Conservation (phyloP, 345 rosid genomes). For the Sapria himalayana region DNA sequence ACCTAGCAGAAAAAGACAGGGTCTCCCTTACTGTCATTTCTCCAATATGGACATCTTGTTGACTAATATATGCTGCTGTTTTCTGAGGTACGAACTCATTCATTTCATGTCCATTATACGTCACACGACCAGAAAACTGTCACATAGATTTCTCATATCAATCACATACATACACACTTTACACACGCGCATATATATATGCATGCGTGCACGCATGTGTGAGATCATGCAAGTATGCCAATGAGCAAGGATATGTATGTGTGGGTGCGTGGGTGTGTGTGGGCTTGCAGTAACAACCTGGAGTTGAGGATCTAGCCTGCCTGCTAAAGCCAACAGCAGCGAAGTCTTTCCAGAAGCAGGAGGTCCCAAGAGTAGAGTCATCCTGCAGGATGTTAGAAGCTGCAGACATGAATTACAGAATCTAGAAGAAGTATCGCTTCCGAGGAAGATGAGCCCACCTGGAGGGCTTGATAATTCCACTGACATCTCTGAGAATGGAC, state of each 20-base stretch:
- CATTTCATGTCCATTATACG: slow-evolving; percentile 37
- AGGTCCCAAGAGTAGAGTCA: slow-evolving; percentile 74
- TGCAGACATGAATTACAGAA: not conserved
- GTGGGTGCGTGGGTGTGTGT: not conserved
- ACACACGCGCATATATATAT: too few species aligned
- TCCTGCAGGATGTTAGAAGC: slow-evolving; percentile 15
- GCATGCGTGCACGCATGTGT: too few species aligned
- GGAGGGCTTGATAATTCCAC: slow-evolving; percentile 57
- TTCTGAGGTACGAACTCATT: slow-evolving; percentile 44
- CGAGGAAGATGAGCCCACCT: slow-evolving; percentile 20
- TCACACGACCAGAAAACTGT: slow-evolving; percentile 41
- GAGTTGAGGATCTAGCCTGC: slow-evolving; percentile 39
- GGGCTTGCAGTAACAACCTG: slow-evolving; percentile 29
- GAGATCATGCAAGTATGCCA: too few species aligned
- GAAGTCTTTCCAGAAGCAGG: slow-evolving; percentile 78
- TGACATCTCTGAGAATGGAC: slow-evolving; percentile 43
- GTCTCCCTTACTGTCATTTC: slow-evolving; percentile 65
- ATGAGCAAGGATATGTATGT: not conserved
- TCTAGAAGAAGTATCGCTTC: slow-evolving; percentile 3
- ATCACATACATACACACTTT: too few species aligned
- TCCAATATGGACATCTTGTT: slow-evolving; percentile 38
- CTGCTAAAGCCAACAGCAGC: slow-evolving; percentile 54
- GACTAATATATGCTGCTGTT: slow-evolving; percentile 49
- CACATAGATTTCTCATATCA: not conserved
- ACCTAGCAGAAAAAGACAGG: slow-evolving; percentile 55